Percentiles rank a stretch among this genome's conserved stretches.
Conservation (phyloP, 257 asterid genomes). For the Solanum corneliomulleri region DNA sequence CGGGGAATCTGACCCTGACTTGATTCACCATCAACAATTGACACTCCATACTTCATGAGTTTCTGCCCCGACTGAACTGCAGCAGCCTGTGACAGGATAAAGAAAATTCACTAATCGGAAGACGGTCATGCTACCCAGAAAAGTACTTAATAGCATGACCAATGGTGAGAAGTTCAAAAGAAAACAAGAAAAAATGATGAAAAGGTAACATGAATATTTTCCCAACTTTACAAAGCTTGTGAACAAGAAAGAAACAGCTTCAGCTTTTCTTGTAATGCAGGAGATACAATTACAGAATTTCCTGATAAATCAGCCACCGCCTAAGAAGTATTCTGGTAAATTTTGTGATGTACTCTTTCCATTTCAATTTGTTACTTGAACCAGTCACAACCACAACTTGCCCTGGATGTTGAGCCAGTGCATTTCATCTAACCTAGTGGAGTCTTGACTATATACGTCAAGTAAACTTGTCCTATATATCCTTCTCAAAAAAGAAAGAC, state of each 20-base stretch:
- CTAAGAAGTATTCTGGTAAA: not conserved
- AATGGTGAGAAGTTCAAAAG: not conserved
- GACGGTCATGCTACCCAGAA: not conserved
- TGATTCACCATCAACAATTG: conserved; percentile 53
- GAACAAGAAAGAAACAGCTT: not conserved
- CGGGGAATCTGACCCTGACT: conserved; percentile 79
- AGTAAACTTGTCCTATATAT: not conserved
- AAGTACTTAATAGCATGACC: not conserved
- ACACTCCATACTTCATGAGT: conserved; percentile 71
- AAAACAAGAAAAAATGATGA: not conserved
- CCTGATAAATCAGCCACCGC: not conserved
- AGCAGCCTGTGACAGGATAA: conserved; percentile 47
- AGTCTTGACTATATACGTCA: not conserved
- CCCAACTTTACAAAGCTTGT: not conserved
- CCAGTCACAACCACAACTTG: not conserved
- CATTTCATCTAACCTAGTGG: not conserved
- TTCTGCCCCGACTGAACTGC: conserved; percentile 71
- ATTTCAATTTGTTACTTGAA: not conserved
- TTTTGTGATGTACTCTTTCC: not conserved
- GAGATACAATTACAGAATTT: not conserved
- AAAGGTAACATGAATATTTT: not conserved
- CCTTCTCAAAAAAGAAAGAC: not conserved
- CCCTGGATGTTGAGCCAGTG: not conserved
- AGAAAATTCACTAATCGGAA: not conserved
- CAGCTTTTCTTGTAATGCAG: not conserved